These are phyloP conservation scores for Cymodocea nodosa DNA, from an alignment of 116 monocot genomes.

Conservation along the genomic window DNA sequence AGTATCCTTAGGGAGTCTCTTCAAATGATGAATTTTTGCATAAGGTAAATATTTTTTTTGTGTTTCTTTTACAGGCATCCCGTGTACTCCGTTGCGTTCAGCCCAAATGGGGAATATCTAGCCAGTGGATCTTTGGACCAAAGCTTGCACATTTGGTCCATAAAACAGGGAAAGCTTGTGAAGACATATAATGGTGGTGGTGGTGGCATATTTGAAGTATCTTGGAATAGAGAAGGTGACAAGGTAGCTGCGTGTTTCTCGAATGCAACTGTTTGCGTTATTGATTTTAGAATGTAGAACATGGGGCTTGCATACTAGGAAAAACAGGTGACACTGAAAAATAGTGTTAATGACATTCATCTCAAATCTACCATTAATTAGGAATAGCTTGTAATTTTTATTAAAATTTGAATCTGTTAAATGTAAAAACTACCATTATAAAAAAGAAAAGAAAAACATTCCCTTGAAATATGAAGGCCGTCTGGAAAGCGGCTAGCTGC, in stretches of 20 bases:
- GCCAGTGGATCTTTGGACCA: slow-evolving; percentile 98
- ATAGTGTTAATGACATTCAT: too few species aligned
- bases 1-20: neutral
- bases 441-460: too few species aligned
- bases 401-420: too few species aligned
- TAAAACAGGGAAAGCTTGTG: slow-evolving; percentile 73
- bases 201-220: slow-evolving; percentile 94
- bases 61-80: slow-evolving; percentile 51
- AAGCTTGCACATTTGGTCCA: slow-evolving; percentile 85
- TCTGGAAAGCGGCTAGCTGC: too few species aligned
- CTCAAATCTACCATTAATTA: too few species aligned
- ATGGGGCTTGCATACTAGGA: too few species aligned
- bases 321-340: too few species aligned
- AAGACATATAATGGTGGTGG: slow-evolving; percentile 70
- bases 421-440: too few species aligned
- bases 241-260: slow-evolving; percentile 95
- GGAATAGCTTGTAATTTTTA: too few species aligned
- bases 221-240: slow-evolving; percentile 95
- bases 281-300: slow-evolving; percentile 56
- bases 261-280: slow-evolving; percentile 77
- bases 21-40: neutral
- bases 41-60: neutral
- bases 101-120: slow-evolving; percentile 79
- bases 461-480: too few species aligned
- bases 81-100: slow-evolving; percentile 90